A percentile compares a stretch with the other conserved stretches of the same genome.
These are phyloP conservation scores for Aphanomyces euteiches DNA, from an alignment of 352 stramenopile genomes.

Conservation along the genomic window DNA sequence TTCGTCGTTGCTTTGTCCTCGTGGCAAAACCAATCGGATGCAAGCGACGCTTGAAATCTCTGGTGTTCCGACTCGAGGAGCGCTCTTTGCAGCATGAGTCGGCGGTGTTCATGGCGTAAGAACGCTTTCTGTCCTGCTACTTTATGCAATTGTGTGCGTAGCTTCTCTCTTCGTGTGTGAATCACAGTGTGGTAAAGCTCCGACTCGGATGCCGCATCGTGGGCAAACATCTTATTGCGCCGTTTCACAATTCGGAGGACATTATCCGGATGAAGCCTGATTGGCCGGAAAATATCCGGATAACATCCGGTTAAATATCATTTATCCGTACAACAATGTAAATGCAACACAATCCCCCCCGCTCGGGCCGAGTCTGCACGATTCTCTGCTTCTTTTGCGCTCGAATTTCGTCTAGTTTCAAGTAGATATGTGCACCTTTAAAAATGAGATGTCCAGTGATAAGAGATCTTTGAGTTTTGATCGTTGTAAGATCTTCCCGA, in stretches of 20 bases:
- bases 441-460: too few relatives aligned
- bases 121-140: slow-evolving; percentile 45
- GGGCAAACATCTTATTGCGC: background rate
- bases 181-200: slow-evolving; percentile 27
- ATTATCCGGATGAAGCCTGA: slow-evolving; percentile 11
- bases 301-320: background rate
- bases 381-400: too few relatives aligned
- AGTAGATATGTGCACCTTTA: too few relatives aligned
- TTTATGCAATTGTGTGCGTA: slow-evolving; percentile 26
- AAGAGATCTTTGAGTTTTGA: too few relatives aligned
- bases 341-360: too few relatives aligned
- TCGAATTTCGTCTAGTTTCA: too few relatives aligned
- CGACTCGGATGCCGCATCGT: slow-evolving; percentile 24
- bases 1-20: background rate
- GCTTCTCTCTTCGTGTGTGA: slow-evolving; percentile 20
- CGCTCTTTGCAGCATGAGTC: slow-evolving; percentile 67
- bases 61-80: slow-evolving; percentile 68
- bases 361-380: too few relatives aligned
- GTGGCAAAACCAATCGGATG: slow-evolving; percentile 72
- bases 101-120: slow-evolving; percentile 73
- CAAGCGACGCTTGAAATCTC: slow-evolving; percentile 63
- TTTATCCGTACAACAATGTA: too few relatives aligned
- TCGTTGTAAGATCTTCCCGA: too few relatives aligned
- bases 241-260: background rate
- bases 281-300: background rate